Conservation (phyloP, 257 asterid genomes). For the Nicotiana otophora region DNA sequence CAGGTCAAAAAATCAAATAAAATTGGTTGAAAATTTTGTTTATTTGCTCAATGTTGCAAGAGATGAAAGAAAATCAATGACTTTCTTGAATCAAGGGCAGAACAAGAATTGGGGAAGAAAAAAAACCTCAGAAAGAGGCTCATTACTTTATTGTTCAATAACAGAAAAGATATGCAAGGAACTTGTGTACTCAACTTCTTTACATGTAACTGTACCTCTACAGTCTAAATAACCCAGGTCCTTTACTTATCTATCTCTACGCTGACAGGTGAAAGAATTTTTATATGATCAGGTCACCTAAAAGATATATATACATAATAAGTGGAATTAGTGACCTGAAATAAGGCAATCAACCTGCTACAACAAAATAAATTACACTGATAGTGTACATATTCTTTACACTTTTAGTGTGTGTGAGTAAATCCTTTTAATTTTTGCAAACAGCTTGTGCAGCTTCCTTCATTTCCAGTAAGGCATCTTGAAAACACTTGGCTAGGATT, state of each 20-base stretch:
- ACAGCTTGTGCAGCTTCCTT: constrained; percentile 41
- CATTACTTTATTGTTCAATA: background rate
- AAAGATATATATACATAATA: background rate
- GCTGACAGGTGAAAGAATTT: background rate
- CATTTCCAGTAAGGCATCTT: constrained; percentile 57
- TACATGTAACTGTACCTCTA: background rate
- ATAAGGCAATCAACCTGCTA: background rate
- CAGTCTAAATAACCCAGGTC: background rate
- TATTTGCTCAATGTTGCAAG: background rate
- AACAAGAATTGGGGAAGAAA: background rate
- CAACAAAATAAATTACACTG: background rate
- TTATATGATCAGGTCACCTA: background rate
- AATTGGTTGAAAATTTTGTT: background rate
- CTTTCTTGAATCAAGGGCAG: background rate
- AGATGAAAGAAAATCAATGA: background rate
- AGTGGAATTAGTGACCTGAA: background rate
- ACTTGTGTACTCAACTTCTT: background rate
- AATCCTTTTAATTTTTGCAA: background rate
- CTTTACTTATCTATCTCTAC: no score
- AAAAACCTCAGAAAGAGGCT: background rate
- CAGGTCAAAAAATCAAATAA: background rate
- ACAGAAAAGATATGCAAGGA: background rate
- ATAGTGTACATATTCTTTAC: background rate
- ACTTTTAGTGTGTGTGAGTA: background rate
- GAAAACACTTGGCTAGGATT: constrained; percentile 59